Conservation (phyloP, 2,329 filamentous ascomycete genomes). For the Thielaviopsis musarum region DNA sequence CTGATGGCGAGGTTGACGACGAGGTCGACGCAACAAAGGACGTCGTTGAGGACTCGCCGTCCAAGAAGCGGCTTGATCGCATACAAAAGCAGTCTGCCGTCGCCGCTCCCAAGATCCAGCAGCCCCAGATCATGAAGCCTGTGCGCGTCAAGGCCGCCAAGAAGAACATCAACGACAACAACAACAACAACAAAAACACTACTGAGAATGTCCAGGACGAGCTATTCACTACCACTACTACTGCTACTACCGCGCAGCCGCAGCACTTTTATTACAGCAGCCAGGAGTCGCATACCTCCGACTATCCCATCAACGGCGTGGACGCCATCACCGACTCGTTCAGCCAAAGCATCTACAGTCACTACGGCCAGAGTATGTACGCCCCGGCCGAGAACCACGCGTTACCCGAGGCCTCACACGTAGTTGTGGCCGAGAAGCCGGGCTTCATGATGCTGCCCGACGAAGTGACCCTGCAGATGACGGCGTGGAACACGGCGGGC, state of each 20-base stretch:
- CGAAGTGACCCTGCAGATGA: neutral
- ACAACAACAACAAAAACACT: too few species aligned
- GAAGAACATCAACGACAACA: too few species aligned
- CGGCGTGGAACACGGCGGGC: neutral
- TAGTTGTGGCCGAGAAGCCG: neutral
- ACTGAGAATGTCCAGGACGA: neutral
- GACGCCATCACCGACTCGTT: neutral
- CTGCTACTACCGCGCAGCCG: neutral
- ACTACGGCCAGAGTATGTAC: neutral
- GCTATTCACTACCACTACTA: too few species aligned
- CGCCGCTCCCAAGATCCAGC: neutral
- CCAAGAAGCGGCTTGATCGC: neutral
- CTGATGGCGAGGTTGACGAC: slow-evolving; percentile 14
- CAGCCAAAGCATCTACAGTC: neutral
- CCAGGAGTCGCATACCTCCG: neutral
- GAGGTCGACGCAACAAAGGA: slow-evolving; percentile 12
- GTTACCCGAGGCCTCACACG: neutral
- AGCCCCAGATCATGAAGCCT: neutral
- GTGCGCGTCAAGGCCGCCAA: too few species aligned
- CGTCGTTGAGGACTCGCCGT: neutral
- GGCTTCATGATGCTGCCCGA: neutral
- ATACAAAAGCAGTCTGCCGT: neutral
- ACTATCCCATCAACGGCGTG: neutral
- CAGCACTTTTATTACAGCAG: neutral
- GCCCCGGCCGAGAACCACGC: neutral